Base-by-base conservation (phyloP, 2,329 filamentous ascomycete genomes). In the Fusarium sambucinum region DNA sequence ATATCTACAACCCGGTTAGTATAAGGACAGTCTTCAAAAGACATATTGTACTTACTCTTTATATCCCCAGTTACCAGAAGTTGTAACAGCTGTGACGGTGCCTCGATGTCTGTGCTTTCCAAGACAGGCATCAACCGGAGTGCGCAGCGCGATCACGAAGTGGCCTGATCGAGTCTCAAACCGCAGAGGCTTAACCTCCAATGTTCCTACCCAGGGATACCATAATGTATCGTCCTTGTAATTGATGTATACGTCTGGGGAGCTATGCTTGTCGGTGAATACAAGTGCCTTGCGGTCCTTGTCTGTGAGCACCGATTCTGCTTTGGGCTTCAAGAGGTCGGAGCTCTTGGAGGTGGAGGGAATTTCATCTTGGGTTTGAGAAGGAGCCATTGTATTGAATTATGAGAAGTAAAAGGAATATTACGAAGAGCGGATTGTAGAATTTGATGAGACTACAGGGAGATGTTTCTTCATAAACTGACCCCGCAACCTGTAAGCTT, bases 241-340 rank as follows among this genome's bases (percentile, higher is more conserved):
- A 30, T 29, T 56, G 10, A 55, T 29, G 3, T 58, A 58, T 2
- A 58, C 55, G 13, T 58, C 55, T 14, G 50, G 55, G 11, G 55
- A 55, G 5, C 55, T 58, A 7, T 58, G 50, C 14, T 55, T 58
- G 30, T 58, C 50, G 4, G 55, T 58, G 8, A 58, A 58, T 2
- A 42, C 16, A 4, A 58, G 50, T 3, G 29, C 29, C 37, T 58
- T 58, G 9, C 55, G 55, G 12, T 58, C 55, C 17, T 56, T 58
- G 0, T 55, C 37, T 44, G 55, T 58, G 8, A 58, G 55, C 14
- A 58, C 37, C 2, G 55, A 58, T 8, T 55, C 37, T 0, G 33
- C 30, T 16, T 58, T 58, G 4, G 55, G 37, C 7, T 44, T 52
- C 23, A 55, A 35, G 19, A 57, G 50, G 29, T 58, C 50, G 1